Evolutionary conservation across 495 filamentous ascomycete genomes (phyloP).

Genomic region (Hypomontagnella submonticulosa): DNA sequence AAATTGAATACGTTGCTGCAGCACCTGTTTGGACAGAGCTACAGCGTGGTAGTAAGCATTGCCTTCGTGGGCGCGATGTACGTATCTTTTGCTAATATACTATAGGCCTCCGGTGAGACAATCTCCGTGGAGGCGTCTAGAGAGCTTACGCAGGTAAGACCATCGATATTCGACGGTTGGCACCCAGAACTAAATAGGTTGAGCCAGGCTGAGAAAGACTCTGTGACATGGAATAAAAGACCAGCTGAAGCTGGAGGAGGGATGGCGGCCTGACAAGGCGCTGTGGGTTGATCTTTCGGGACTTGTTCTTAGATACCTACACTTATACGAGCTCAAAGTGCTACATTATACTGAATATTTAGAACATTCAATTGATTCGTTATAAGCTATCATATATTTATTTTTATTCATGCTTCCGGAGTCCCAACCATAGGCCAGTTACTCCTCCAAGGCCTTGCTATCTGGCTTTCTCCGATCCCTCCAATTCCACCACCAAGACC

Average conservation of each 20-base stretch:
- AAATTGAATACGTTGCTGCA: conserved; percentile 14
- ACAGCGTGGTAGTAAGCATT: conserved; percentile 7
- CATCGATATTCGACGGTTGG: background rate
- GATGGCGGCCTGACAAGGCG: background rate
- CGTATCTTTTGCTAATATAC: conserved; percentile 5
- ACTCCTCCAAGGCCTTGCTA: background rate
- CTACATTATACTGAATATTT: too few relatives aligned
- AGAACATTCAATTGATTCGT: too few relatives aligned
- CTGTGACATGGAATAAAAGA: background rate
- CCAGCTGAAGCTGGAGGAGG: conserved; percentile 1
- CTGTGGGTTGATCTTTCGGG: background rate
- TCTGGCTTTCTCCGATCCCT: conserved; percentile 8
- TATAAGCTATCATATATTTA: too few relatives aligned
- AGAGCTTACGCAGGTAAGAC: conserved; percentile 23
- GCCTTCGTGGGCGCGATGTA: background rate
- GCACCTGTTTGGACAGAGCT: conserved; percentile 8
- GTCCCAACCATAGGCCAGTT: too few relatives aligned
- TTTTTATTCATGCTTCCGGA: too few relatives aligned
- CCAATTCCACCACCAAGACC: conserved; percentile 23
- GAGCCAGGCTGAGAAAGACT: conserved; percentile 5
- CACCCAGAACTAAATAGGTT: background rate
- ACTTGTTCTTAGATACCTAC: too few relatives aligned
- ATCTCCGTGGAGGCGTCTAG: conserved; percentile 19
- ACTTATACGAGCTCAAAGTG: too few relatives aligned
- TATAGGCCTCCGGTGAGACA: conserved; percentile 13